Evolutionary conservation across 257 asterid species (phyloP).

Genomic region (Ligustrum vulgare): DNA sequence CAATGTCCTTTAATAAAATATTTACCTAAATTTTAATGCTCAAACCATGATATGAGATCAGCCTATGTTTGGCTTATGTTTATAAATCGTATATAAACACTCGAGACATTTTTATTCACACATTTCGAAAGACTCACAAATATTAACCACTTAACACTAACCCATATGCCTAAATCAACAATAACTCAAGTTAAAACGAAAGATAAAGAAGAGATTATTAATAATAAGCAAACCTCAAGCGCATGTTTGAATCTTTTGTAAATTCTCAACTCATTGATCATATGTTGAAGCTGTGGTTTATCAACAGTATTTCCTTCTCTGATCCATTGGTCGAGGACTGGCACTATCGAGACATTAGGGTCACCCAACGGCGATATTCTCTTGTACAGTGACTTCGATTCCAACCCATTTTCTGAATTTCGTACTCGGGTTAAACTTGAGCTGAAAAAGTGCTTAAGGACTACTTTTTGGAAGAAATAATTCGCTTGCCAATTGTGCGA

Average conservation of each 20-base stretch:
- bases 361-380: slow-evolving; percentile 54
- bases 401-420: neutral
- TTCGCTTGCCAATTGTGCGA: slow-evolving; percentile 20
- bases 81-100: no score
- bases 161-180: neutral
- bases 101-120: no score
- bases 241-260: slow-evolving; percentile 65
- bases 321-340: slow-evolving; percentile 65
- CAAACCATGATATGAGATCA: no score
- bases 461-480: slow-evolving; percentile 10
- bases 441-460: slow-evolving; percentile 12
- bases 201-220: slow-evolving; percentile 12
- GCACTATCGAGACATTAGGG: slow-evolving; percentile 48
- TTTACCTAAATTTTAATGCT: no score
- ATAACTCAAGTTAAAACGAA: neutral
- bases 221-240: slow-evolving; percentile 48
- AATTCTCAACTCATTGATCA: slow-evolving; percentile 32
- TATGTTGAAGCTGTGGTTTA: slow-evolving; percentile 29
- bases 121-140: no score
- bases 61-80: no score
- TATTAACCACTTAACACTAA: no score
- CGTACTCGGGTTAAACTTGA: slow-evolving; percentile 25
- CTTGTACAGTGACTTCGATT: slow-evolving; percentile 34
- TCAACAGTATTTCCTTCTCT: slow-evolving; percentile 37
- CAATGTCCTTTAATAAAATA: no score